Conservation (phyloP, 2,329 filamentous ascomycete genomes). For the Scytalidium sp. region DNA sequence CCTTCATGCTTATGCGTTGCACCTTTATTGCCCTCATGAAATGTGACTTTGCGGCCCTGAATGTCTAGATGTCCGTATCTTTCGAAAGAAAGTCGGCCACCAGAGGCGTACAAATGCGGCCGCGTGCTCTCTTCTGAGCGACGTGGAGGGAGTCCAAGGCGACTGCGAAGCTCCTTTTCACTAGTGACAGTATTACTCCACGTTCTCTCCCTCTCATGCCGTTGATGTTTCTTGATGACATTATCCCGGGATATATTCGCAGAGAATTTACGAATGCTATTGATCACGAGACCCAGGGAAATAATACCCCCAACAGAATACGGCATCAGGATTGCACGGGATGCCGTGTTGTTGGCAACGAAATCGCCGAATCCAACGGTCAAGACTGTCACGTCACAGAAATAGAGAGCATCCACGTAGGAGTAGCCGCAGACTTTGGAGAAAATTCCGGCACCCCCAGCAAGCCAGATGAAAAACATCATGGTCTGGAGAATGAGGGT, state of each 20-base stretch:
- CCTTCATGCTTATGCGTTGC: constrained; percentile 8
- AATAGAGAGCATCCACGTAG: constrained; percentile 59
- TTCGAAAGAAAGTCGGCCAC: constrained; percentile 18
- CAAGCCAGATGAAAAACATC: constrained; percentile 67
- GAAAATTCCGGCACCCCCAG: constrained; percentile 61
- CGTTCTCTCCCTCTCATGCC: constrained; percentile 50
- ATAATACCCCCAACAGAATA: constrained; percentile 68
- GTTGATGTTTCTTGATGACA: constrained; percentile 56
- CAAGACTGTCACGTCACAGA: constrained; percentile 59
- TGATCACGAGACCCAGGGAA: constrained; percentile 66
- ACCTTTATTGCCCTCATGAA: constrained; percentile 28
- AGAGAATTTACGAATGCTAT: constrained; percentile 60
- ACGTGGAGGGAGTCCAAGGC: constrained; percentile 31
- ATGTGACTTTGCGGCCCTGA: constrained; percentile 30
- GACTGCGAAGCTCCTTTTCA: constrained; percentile 43
- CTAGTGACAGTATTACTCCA: constrained; percentile 51
- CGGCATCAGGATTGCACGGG: constrained; percentile 60
- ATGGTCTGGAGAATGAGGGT: constrained; percentile 70
- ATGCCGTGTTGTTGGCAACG: constrained; percentile 47
- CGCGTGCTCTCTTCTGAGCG: constrained; percentile 10
- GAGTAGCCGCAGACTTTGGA: constrained; percentile 52
- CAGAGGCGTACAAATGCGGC: background rate
- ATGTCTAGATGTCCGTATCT: constrained; percentile 33
- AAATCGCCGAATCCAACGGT: constrained; percentile 63
- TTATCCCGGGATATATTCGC: constrained; percentile 59